Conservation (phyloP, 257 asterid genomes). For the Capsicum baccatum region DNA sequence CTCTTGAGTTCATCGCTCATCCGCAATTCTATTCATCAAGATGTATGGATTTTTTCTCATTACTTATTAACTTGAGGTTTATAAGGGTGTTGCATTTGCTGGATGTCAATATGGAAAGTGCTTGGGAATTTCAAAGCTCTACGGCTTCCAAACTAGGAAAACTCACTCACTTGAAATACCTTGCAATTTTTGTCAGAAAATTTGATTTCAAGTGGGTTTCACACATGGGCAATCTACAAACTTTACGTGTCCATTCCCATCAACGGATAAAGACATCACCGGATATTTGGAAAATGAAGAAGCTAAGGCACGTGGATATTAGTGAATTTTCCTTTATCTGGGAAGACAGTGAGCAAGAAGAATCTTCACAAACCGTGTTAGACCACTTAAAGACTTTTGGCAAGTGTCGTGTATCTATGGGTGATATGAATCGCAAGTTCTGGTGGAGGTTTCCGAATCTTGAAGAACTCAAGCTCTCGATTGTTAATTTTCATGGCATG, state of each 20-base stretch:
- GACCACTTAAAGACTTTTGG: slow-evolving; percentile 15
- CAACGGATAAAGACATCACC: too few relatives aligned
- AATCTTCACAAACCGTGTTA: neutral
- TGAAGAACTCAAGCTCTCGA: slow-evolving; percentile 9
- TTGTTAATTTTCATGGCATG: too few relatives aligned
- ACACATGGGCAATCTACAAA: neutral
- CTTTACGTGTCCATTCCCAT: too few relatives aligned
- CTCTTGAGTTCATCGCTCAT: too few relatives aligned
- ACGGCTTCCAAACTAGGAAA: too few relatives aligned
- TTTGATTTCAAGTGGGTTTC: slow-evolving; percentile 27
- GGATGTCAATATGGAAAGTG: too few relatives aligned
- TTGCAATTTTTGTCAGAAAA: neutral
- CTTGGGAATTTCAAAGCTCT: too few relatives aligned
- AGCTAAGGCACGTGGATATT: slow-evolving; percentile 16
- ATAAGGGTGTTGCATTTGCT: too few relatives aligned
- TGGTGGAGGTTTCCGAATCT: slow-evolving; percentile 27
- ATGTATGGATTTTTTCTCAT: too few relatives aligned
- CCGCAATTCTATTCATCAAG: too few relatives aligned
- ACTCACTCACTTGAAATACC: slow-evolving; percentile 11
- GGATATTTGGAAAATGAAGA: slow-evolving; percentile 20
- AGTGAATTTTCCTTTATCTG: slow-evolving; percentile 25
- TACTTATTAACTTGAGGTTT: too few relatives aligned
- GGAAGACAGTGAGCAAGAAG: neutral
- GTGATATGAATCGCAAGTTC: slow-evolving; percentile 28
- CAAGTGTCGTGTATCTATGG: neutral